A percentile compares a stretch with the other conserved stretches of the same genome.
phyloP scores from a whole-genome alignment of 2,329 filamentous ascomycete species.

The Curvularia sp. region DNA sequence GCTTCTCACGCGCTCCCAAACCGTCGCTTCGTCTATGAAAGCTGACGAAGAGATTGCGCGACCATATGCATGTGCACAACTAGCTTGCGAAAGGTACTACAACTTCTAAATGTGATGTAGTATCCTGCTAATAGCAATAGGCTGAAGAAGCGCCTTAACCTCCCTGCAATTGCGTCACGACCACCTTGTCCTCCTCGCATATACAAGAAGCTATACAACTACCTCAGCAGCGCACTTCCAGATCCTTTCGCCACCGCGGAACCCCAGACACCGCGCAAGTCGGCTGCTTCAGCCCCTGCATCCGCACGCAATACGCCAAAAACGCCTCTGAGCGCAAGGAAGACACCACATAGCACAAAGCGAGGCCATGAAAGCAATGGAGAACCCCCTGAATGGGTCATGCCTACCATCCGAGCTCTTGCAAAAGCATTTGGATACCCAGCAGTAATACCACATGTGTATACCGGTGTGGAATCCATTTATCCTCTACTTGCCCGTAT shows the following conservation, averaged over 20 bases:
- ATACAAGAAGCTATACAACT: constrained; percentile 83
- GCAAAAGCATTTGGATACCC: constrained; percentile 68
- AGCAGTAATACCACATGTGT: constrained; percentile 72
- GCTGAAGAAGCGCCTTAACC: constrained; percentile 62
- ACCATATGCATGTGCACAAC: constrained; percentile 48
- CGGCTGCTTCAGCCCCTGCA: constrained; percentile 25
- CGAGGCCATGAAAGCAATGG: constrained; percentile 21
- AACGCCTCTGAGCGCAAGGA: constrained; percentile 31
- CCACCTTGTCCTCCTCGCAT: constrained; percentile 54
- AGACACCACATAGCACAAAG: constrained; percentile 31
- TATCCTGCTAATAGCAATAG: constrained; percentile 57
- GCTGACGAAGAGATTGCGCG: constrained; percentile 48
- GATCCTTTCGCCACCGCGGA: constrained; percentile 38
- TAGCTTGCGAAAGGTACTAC: constrained; percentile 85
- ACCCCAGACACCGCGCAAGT: constrained; percentile 44
- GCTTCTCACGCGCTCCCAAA: constrained; percentile 47
- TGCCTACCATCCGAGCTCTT: constrained; percentile 70
- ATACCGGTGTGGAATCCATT: constrained; percentile 72
- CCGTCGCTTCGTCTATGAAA: constrained; percentile 57
- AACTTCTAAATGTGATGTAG: not conserved
- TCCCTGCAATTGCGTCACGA: constrained; percentile 44
- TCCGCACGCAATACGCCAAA: constrained; percentile 38
- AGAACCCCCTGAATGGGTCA: constrained; percentile 65
- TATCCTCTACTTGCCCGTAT: constrained; percentile 48
- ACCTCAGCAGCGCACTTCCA: constrained; percentile 76